These are phyloP conservation scores for Aurantiochytrium sp. DNA, from an alignment of 108 stramenopile species.

Conservation along the genomic window DNA sequence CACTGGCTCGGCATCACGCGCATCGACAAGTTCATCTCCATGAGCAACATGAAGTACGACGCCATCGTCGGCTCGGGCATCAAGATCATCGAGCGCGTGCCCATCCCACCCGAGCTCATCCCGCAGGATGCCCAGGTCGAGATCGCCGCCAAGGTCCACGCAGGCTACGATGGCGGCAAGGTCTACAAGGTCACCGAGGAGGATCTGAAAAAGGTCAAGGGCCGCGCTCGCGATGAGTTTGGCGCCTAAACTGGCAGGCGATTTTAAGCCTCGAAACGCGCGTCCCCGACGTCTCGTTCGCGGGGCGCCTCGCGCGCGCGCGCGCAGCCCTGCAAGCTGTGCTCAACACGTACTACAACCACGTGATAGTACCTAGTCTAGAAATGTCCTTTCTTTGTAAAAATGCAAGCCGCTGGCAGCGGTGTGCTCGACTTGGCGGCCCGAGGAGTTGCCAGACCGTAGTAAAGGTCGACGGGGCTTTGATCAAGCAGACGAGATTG, in stretches of 20 bases:
- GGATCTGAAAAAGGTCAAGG: conserved; percentile 74
- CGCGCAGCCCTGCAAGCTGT: too few species aligned
- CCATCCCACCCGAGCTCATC: conserved; percentile 92
- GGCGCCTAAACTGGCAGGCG: neutral
- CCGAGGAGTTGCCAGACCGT: too few species aligned
- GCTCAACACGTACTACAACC: too few species aligned
- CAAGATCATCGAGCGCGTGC: conserved; percentile 92
- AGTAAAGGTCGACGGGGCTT: too few species aligned
- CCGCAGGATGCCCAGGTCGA: conserved; percentile 97
- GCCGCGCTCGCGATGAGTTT: conserved; percentile 70
- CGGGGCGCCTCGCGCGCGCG: too few species aligned
- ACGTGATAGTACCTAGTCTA: too few species aligned
- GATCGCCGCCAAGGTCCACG: conserved; percentile 95
- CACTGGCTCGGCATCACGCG: conserved; percentile 91
- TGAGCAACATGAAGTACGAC: conserved; percentile 99
- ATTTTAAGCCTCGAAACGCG: too few species aligned
- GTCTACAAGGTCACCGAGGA: conserved; percentile 79
- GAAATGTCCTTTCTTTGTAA: too few species aligned
- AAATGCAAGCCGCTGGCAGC: too few species aligned
- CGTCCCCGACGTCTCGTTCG: too few species aligned
- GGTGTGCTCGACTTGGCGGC: too few species aligned
- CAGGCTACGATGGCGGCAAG: conserved; percentile 92
- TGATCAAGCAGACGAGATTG: too few species aligned
- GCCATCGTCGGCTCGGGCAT: conserved; percentile 92
- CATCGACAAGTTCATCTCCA: conserved; percentile 93